These are phyloP conservation scores for Chloris gayana DNA, from an alignment of 176 grass and related monocot genomes.

Conservation along the genomic window DNA sequence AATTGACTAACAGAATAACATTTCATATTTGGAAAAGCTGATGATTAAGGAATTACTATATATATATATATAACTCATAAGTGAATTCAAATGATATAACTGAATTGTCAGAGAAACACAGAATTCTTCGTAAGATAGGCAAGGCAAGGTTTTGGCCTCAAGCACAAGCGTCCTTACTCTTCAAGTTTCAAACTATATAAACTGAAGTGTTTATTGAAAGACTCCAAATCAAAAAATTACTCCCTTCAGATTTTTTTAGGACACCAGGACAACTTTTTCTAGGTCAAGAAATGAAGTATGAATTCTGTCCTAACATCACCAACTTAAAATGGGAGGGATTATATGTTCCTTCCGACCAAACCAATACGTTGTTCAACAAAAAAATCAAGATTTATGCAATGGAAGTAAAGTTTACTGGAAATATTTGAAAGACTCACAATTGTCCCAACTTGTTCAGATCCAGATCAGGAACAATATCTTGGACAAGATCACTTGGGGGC, in stretches of 20 bases:
- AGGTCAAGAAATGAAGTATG: not conserved
- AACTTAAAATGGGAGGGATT: not conserved
- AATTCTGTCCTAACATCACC: not conserved
- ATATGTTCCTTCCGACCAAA: not conserved
- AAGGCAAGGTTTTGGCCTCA: not conserved
- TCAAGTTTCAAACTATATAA: not conserved
- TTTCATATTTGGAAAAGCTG: not conserved
- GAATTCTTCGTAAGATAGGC: not conserved
- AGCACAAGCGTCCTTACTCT: not conserved
- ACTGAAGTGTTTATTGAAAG: not conserved
- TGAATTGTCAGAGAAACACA: not conserved
- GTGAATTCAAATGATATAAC: slow-evolving; percentile 2
- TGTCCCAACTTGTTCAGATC: slow-evolving; percentile 83
- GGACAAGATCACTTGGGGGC: slow-evolving; percentile 89
- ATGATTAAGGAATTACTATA: slow-evolving; percentile 1
- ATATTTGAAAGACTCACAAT: slow-evolving; percentile 61
- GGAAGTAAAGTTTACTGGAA: not conserved
- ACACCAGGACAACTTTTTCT: not conserved
- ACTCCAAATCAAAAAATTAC: not conserved
- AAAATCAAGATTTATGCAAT: not conserved
- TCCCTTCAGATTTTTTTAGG: not conserved
- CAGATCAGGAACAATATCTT: slow-evolving; percentile 84
- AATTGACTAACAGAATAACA: slow-evolving; percentile 4
- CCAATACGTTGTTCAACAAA: not conserved
- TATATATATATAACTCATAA: not conserved